Evolutionary conservation across 2,329 filamentous ascomycete genomes (phyloP), one percentile per base, ranked within the genome.

Genomic region (Cladosporium sp.): DNA sequence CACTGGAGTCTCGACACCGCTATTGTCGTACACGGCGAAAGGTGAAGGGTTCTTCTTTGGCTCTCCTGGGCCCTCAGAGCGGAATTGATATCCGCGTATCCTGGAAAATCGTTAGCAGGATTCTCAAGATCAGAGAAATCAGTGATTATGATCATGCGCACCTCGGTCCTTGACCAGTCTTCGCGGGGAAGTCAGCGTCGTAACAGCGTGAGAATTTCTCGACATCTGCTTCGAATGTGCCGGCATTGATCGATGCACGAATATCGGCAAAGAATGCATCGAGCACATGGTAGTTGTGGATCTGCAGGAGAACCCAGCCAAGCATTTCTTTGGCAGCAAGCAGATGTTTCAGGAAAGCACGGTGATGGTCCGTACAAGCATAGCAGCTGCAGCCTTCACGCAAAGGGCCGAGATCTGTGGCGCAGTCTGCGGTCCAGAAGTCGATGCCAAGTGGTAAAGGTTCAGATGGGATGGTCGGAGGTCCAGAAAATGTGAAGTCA

Each of bases 281-380:
- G 62, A 96, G 78, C 8, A 90, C 79, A 67, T 88, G 84, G 76
- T 96, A 89, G 76, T 99, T 99, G 79, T 99, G 95, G 3, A 97
- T 85, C 76, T 98, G 94, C 8, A 99, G 83, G 8, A 99, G 83
- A 0, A 90, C 91, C 95, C 95, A 99, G 26, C 90, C 94, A 5
- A 97, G 87, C 95, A 99, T 98, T 78, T 99, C 95, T 74, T 93
- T 96, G 0, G 95, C 93, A 56, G 87, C 84, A 6, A 99, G 86
- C 0, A 98, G 84, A 77, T 99, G 95, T 69, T 93, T 90, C 39
- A 99, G 75, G 77, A 91, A 99, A 0, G 95, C 94, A 58, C 89
- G 84, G 78, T 97, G 92, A 77, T 98, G 94, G 21, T 85, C 86
- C 1, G 83, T 86, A 82, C 95, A 99, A 25, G 92, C 83, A 76